Base-by-base conservation (phyloP, 495 filamentous ascomycete genomes). In the Lasiosphaeris hirsuta region DNA sequence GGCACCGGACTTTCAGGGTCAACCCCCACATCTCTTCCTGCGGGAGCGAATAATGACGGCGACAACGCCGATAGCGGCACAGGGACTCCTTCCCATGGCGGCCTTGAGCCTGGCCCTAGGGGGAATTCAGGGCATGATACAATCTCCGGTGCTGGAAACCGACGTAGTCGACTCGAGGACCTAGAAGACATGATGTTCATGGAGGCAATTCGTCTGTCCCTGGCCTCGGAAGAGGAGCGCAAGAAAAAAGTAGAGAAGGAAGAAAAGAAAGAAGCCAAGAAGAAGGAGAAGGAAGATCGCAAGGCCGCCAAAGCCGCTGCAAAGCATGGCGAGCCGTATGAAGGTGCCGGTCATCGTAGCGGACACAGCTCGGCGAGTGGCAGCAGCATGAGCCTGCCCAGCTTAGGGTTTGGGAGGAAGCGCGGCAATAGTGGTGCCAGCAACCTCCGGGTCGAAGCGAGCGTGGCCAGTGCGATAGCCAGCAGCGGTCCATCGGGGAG, bases 161-260 rank as follows among this genome's bases (percentile, higher is more conserved):
- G 86, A 11, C 78, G 89, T 49, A 75, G 86, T 48, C 78, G 90
- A 44, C 79, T 94, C 51, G 90, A 95, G 43, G 93, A 97, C 63
- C 75, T 97, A 10, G 94, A 98, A 67, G 93, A 96, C 46, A 90
- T 97, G 78, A 98, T 98, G 94, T 90, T 97, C 81, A 89, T 92
- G 80, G 94, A 97, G 68, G 94, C 94, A 2, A 93, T 98, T 51
- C 78, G 94, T 34, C 72, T 96, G 45, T 95, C 90, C 48, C 76
- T 97, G 23, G 92, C 87, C 7, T 87, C 88, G 34, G 94, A 98
- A 64, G 94, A 98, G 63, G 92, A 97, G 43, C 83, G 92, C 46
- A 86, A 86, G 59, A 86, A 80, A 47, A 88, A 87, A 63, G 87
- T 87, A 34, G 90, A 94, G 48, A 92, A 94, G 64, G 89, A 91